Evolutionary conservation across 192 early-diverging fungal species (phyloP).

Genomic region (Umbelopsis isabellina): DNA sequence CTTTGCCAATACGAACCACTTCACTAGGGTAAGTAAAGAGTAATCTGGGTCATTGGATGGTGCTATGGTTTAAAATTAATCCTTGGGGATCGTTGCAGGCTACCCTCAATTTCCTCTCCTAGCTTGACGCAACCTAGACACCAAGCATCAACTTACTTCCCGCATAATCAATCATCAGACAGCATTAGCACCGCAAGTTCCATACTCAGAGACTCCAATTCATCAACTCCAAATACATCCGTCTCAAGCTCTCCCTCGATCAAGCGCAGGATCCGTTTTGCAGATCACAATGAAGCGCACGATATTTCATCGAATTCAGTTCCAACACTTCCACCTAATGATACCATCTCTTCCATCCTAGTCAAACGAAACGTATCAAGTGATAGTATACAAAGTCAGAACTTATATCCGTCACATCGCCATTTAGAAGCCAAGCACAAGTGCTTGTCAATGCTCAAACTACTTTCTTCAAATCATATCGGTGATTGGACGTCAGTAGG

Average conservation of each 20-base stretch:
- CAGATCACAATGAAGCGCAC: neutral
- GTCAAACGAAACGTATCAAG: neutral
- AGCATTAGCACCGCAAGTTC: slow-evolving; percentile 7
- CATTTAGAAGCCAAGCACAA: slow-evolving; percentile 39
- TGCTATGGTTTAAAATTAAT: too few relatives aligned
- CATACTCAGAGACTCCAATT: neutral
- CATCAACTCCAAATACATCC: slow-evolving; percentile 7
- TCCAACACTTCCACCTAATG: slow-evolving; percentile 6
- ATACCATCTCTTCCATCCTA: neutral
- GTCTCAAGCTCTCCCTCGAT: neutral
- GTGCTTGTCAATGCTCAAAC: slow-evolving; percentile 41
- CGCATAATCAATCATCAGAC: neutral
- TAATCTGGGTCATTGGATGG: neutral
- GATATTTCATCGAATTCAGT: neutral
- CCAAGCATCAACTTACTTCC: neutral
- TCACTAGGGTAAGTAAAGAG: slow-evolving; percentile 9
- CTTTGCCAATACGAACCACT: slow-evolving; percentile 1
- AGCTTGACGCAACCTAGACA: neutral
- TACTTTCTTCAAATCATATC: slow-evolving; percentile 34
- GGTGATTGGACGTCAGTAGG: slow-evolving; percentile 44
- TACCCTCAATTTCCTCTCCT: slow-evolving; percentile 2
- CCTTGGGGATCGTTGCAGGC: too few relatives aligned
- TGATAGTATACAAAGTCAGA: slow-evolving; percentile 2
- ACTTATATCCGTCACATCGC: slow-evolving; percentile 39
- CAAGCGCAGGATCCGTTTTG: slow-evolving; percentile 7